Evolutionary conservation across 257 asterid species (phyloP).

Genomic region (Solanum sejunctum): DNA sequence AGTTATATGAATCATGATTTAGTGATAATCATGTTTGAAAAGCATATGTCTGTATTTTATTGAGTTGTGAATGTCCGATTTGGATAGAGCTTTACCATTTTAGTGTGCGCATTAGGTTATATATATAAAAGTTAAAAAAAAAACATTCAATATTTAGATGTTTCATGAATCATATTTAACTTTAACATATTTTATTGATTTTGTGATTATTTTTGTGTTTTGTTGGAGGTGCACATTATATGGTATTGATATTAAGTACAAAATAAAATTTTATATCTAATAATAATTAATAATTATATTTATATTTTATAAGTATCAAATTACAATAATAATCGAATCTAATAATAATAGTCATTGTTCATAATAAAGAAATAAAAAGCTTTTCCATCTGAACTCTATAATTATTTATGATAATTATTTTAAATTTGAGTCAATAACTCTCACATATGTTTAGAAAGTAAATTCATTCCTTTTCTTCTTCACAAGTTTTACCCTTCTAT

Average conservation of each 20-base stretch:
- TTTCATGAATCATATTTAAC: not conserved
- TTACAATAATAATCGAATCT: rapidly evolving
- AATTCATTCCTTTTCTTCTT: not conserved
- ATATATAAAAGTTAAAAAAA: too few relatives aligned
- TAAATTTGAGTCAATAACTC: not conserved
- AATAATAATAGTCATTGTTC: not conserved
- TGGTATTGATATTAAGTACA: not conserved
- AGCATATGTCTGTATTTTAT: not conserved
- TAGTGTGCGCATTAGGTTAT: not conserved
- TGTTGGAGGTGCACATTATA: not conserved
- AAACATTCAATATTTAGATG: not conserved
- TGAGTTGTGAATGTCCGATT: not conserved
- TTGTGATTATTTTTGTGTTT: not conserved
- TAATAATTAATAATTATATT: not conserved
- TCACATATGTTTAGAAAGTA: not conserved
- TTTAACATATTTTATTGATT: not conserved
- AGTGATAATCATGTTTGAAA: not conserved
- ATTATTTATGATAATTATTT: not conserved
- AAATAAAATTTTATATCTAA: not conserved
- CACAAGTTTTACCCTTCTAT: not conserved
- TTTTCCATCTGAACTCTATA: too few relatives aligned
- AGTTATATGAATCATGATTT: not conserved
- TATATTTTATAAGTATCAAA: rapidly evolving
- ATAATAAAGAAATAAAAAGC: too few relatives aligned
- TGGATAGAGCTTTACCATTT: not conserved